Base-by-base conservation (phyloP, 2,329 filamentous ascomycete species). In the Penicillium sclerotigenum region DNA sequence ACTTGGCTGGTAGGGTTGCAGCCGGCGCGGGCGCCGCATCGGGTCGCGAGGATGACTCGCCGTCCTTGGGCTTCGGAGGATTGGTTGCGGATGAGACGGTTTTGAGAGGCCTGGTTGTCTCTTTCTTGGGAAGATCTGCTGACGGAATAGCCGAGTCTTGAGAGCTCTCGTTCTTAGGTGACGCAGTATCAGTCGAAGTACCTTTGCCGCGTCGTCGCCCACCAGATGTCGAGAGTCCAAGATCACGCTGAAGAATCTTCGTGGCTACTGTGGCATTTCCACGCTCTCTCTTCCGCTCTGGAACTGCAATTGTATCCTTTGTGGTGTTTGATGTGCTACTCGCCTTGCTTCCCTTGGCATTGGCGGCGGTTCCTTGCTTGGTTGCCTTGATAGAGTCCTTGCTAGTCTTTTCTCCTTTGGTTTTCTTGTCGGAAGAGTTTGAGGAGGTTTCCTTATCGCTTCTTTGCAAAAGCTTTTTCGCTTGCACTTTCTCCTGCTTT, bases 341-440 rank as follows among this genome's bases (percentile, higher is more conserved):
- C 3, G 67, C 68, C 55, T 75, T 73, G 38, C 73, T 66, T 18
- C 73, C 63, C 57, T 79, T 67, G 71, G 71, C 56, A 55, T 66
- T 59, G 37, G 64, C 47, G 29, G 48, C 59, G 41, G 57, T 59
- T 31, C 61, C 65, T 58, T 73, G 67, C 59, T 73, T 75, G 70
- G 82, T 74, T 7, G 80, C 79, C 64, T 85, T 87, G 47, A 83
- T 79, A 16, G 83, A 80, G 58, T 88, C 87, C 61, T 86, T 86
- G 4, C 80, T 77, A 3, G 79, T 77, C 70, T 85, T 89, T 29
- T 88, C 85, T 2, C 73, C 63, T 54, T 70, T 74, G 10, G 63
- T 58, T 54, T 73, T 76, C 65, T 74, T 76, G 38, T 74, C 72
- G 28, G 59, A 60, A 36, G 72, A 50, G 3, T 67, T 56, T n/a